These are phyloP conservation scores for Candida chauliodis DNA, from an alignment of 805 yeast genomes.

Conservation along the genomic window DNA sequence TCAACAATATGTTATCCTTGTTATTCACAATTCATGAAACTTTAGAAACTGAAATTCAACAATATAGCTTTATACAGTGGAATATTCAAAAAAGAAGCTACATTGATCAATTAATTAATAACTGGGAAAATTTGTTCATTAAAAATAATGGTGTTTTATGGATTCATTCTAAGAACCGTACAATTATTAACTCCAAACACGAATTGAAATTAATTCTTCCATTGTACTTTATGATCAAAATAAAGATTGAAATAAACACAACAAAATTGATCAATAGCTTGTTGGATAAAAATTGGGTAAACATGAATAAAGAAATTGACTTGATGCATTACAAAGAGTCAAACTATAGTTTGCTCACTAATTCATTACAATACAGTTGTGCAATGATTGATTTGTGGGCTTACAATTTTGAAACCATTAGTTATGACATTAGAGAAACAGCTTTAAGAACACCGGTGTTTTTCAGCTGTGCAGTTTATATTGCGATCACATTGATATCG, in stretches of 20 bases:
- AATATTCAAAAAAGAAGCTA: conserved; percentile 58
- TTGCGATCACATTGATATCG: conserved; percentile 58
- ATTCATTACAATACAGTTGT: conserved; percentile 54
- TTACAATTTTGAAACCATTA: conserved; percentile 60
- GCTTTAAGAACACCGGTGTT: conserved; percentile 74
- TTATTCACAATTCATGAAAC: conserved; percentile 66
- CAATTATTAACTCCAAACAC: conserved; percentile 49
- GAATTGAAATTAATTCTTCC: conserved; percentile 66
- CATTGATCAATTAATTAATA: conserved; percentile 52
- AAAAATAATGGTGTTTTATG: conserved; percentile 61
- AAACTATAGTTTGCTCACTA: conserved; percentile 53
- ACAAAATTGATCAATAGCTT: conserved; percentile 60
- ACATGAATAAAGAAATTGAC: conserved; percentile 54
- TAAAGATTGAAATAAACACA: conserved; percentile 57
- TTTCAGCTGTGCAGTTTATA: conserved; percentile 66
- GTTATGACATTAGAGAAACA: conserved; percentile 57
- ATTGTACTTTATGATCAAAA: conserved; percentile 60
- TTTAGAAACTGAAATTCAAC: conserved; percentile 52
- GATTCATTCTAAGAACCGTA: conserved; percentile 48
- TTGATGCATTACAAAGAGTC: conserved; percentile 38
- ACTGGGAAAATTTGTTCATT: conserved; percentile 66
- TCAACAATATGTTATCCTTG: conserved; percentile 51
- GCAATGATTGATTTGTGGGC: conserved; percentile 68
- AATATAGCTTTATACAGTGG: conserved; percentile 58
- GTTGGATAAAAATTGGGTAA: conserved; percentile 65